Evolutionary conservation across 352 stramenopile species (phyloP), one percentile per base, ranked within the genome.

Genomic region (Plasmopara viticola): DNA sequence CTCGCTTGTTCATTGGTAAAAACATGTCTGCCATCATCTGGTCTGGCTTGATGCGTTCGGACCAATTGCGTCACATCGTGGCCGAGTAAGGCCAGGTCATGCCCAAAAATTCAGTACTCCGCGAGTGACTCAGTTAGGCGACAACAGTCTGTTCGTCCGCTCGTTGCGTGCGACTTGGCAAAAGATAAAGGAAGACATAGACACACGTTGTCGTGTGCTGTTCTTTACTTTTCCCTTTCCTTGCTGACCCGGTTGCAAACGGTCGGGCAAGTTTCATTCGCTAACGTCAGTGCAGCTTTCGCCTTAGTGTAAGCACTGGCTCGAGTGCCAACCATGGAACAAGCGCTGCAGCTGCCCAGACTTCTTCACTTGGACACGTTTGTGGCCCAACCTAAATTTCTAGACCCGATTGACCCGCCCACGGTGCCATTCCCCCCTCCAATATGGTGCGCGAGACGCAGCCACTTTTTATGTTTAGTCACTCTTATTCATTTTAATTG

Each of bases 341-440:
- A 86, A 54, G 74, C 74, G 35, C 60, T 89, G 40, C 67, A 85
- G 50, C 53, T 89, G 30, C 76, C 78, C 48, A 72, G 81, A 52
- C 75, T 90, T n/a, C 37, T 41, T 28, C 78, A 82, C 49, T 68
- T 92, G 40, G 64, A 70, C 57, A 69, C 62, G 37, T 76, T 83
- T 50, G 59, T 56, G 38, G 44, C 56, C 48, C 76, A 68, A 15
- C 74, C 72, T 15, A 81, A 82, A 61, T 89, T 85, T 51, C 72
- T 92, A 15, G 75, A 73, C 39, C 67, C 62, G 18, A 80, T 92
- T 33, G 79, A 68, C 9, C 78, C 81, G 28, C 82, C 81, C 0
- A 81, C 72, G 46, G 70, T 82, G 10, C 82, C 79, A 15, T 90
- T 90, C 58, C 76, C 68, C 17, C 46, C 74, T 25, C 82, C 82